Evolutionary conservation across 805 yeast genomes (phyloP), one percentile per base, ranked within the genome.

Genomic region (Scheffersomyces ergatensis): DNA sequence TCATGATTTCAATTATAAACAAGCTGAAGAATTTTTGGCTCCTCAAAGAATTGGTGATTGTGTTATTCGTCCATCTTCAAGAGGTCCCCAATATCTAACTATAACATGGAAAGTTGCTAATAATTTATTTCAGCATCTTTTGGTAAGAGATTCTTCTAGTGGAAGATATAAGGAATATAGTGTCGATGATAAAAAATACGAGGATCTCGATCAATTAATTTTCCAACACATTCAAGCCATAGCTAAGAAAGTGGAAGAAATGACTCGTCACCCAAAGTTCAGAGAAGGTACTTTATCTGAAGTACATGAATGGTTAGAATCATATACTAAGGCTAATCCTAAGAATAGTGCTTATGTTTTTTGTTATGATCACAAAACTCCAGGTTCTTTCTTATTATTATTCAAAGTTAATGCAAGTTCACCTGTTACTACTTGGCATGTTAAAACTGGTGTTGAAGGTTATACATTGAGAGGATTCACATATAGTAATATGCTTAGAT

Each of bases 31-130:
- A 51, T 89, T 77, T 51, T 75, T 93, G 54, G 96, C 97, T 16
- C 87, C 96, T 18, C 78, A 85, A 58, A 78, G 83, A 33, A 83
- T 90, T 48, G 99, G 99, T 39, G 96, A 88, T 51, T 78, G 89
- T 65, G 96, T 93, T 16, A 85, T 93, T 41, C 78, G 99, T 51
- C 99, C 98, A 15, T 89, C 97, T 0, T 88, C 96, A 8, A 80
- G 83, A 47, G 99, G 99, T 33, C 74, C 78, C 35, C 86, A 88
- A 47, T 97, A 83, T 62, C 74, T 93, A 51, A 89, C 96, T 2
- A 83, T 92, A 32, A 92, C 99, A 0, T 93, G 98, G 97, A 93
- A 93, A 60, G 90, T 93, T 34, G 93, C 87, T 44, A 92, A 87
- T 57, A 85, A 83, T 58, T 67, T 92, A 46, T 93, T 85, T 66